These are phyloP conservation scores for Laetiporus sulphureus DNA, from an alignment of 1,284 basidiomycete genomes.

Conservation along the genomic window DNA sequence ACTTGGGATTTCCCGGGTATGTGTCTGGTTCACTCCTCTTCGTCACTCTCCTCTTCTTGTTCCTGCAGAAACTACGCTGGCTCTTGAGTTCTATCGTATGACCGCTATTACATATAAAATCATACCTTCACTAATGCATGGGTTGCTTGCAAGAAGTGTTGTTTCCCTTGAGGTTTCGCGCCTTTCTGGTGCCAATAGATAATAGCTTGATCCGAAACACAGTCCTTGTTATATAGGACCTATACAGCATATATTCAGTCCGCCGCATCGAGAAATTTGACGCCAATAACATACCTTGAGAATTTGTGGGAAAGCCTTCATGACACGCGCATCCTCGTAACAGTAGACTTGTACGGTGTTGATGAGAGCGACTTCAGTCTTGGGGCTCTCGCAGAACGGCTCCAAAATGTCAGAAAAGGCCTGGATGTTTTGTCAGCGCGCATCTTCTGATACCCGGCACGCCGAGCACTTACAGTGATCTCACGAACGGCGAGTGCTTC, in stretches of 20 bases:
- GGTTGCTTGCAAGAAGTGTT: constrained; percentile 89
- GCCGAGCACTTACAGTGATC: constrained; percentile 53
- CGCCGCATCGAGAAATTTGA: neutral
- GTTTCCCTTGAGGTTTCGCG: constrained; percentile 88
- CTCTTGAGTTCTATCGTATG: too few relatives aligned
- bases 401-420: constrained; percentile 81
- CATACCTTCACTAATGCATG: constrained; percentile 85
- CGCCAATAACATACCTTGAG: constrained; percentile 57
- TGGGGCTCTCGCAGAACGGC: constrained; percentile 81
- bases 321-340: constrained; percentile 90
- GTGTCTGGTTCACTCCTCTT: constrained; percentile 29
- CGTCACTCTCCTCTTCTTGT: constrained; percentile 73
- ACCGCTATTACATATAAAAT: too few relatives aligned
- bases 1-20: neutral
- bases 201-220: constrained; percentile 91
- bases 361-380: constrained; percentile 88
- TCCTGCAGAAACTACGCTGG: constrained; percentile 74
- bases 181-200: constrained; percentile 98
- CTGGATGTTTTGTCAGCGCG: constrained; percentile 46
- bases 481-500: constrained; percentile 81
- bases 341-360: constrained; percentile 93
- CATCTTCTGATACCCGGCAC: neutral
- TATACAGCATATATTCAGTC: constrained; percentile 22
- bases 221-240: constrained; percentile 94
- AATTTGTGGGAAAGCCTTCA: constrained; percentile 91